Base-by-base conservation (phyloP, 306 rosid genomes). In the Phaseolus lunatus region DNA sequence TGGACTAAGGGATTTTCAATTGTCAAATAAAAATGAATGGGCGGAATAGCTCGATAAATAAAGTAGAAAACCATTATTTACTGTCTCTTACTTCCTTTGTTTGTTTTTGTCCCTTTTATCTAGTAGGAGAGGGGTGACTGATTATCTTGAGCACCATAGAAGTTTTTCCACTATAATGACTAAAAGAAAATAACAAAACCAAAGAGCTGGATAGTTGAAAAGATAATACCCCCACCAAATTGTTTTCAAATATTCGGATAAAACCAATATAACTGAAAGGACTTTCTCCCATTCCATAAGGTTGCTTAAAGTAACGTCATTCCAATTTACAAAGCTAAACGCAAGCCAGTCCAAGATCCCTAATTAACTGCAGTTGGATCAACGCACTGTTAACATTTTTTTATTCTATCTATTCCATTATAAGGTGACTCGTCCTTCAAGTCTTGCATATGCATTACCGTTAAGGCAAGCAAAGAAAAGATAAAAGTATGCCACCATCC, bases 271-370 rank as follows among this genome's bases (percentile, higher is more conserved):
- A 68, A 18, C 48, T 7, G 67, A 58, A 59, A 47, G 35, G 13
- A 31, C 5, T 12, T 11, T 48, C 19, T 31, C 41, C 71, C 31
- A 66, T 66, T 66, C 11, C 50, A 65, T 5, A 39, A 20, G 50
- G 71, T 66, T 41, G 71, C 69, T 22, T 69, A 31, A 64, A 78
- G 50, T 57, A 27, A 57, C 27, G 44, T 19, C 49, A 56, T 41
- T 45, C 26, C 62, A 78, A 68, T 29, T 78, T 80, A 65, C 70
- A 53, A 66, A 65, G 75, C 52, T n/a, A 76, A 63, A 56, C 16
- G 5, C 67, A 56, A 2, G 14, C 4, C 23, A 49, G 67, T 52
- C 78, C 81, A 73, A 81, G 73, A 78, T 73, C 47, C 75, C 68
- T 71, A 72, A 57, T 72, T 67, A 22, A 39, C 66, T 20, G 54